These are phyloP conservation scores for Boechera retrofracta DNA, from an alignment of 345 rosid species.

Conservation along the genomic window DNA sequence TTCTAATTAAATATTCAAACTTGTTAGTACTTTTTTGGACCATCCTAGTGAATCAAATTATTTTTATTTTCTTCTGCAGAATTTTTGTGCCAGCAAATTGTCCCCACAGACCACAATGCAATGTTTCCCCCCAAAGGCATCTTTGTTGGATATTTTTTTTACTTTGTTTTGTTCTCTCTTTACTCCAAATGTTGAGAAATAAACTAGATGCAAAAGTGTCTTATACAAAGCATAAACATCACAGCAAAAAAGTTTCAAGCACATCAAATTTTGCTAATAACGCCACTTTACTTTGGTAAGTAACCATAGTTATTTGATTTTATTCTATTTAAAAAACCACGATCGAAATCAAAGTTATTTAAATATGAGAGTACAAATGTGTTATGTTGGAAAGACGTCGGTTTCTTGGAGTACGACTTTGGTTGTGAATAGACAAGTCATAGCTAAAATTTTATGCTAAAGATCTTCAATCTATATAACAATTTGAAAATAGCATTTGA, in stretches of 20 bases:
- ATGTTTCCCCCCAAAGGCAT: slow-evolving; percentile 35
- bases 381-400: neutral
- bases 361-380: neutral
- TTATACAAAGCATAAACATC: neutral
- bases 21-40: slow-evolving; percentile 40
- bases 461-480: neutral
- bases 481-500: slow-evolving; percentile 1
- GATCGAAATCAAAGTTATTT: neutral
- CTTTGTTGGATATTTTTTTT: slow-evolving; percentile 22
- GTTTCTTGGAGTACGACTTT: neutral
- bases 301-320: neutral
- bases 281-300: neutral
- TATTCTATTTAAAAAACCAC: neutral
- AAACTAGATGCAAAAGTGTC: neutral
- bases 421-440: slow-evolving; percentile 19
- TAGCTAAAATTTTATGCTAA: neutral
- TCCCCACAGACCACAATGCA: slow-evolving; percentile 41
- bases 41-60: slow-evolving; percentile 27
- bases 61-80: slow-evolving; percentile 21
- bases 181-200: neutral
- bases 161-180: slow-evolving; percentile 8
- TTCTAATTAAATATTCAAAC: neutral
- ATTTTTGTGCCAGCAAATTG: slow-evolving; percentile 32
- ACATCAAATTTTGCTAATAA: neutral
- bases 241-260: neutral